Percentiles rank a stretch among this genome's conserved stretches.
Conservation (phyloP, 768 basidiomycete genomes). For the Podaxis sp. region DNA sequence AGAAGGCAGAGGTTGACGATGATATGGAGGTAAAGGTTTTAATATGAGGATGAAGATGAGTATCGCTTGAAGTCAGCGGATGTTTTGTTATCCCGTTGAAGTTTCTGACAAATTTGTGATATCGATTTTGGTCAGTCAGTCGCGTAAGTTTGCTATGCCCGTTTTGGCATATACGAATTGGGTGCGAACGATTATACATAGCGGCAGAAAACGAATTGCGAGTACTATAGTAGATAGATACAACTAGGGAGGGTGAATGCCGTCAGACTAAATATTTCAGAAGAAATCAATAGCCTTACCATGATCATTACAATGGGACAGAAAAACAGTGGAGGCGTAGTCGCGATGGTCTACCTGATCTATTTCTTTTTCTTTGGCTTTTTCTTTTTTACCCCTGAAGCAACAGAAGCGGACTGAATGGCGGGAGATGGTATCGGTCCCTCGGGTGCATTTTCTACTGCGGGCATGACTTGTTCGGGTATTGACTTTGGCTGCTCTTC, state of each 20-base stretch:
- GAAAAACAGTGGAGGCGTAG: not conserved
- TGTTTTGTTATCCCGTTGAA: not conserved
- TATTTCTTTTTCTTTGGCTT: constrained; percentile 79
- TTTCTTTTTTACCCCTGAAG: constrained; percentile 77
- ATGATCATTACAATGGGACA: constrained; percentile 3
- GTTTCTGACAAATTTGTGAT: not conserved
- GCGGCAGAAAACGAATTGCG: not conserved
- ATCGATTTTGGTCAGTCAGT: not conserved
- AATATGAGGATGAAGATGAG: not conserved
- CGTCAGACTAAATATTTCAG: no score
- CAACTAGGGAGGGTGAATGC: not conserved
- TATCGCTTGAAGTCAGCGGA: not conserved
- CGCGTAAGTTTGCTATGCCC: not conserved
- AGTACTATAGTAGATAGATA: constrained; percentile 9
- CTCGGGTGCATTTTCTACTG: constrained; percentile 23
- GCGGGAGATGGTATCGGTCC: constrained; percentile 18
- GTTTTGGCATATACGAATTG: not conserved
- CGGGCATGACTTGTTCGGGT: constrained; percentile 17
- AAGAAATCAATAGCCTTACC: not conserved
- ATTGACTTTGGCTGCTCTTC: constrained; percentile 25
- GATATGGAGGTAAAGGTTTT: not conserved
- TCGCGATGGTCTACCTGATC: not conserved
- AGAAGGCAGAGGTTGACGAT: not conserved
- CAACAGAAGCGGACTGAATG: constrained; percentile 17
- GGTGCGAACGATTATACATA: not conserved